Evolutionary conservation across 2,329 filamentous ascomycete species (phyloP).

Genomic region (Ophiostoma fasciatum): DNA sequence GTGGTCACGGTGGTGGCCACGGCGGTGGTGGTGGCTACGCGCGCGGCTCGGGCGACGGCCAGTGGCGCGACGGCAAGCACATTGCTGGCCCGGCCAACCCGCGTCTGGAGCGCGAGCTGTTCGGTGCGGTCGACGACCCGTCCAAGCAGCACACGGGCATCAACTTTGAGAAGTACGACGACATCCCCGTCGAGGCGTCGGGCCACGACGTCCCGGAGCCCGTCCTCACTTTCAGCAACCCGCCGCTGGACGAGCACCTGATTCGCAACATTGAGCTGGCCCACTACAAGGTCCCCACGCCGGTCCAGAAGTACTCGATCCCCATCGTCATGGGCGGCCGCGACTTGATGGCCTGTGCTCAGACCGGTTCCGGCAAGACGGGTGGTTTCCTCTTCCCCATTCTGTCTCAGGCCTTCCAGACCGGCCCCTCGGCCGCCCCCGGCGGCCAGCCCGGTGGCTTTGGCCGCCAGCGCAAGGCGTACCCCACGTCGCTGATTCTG

Average conservation of each 20-base stretch:
- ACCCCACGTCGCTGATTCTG: conserved; percentile 88
- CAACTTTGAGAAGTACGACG: conserved; percentile 99
- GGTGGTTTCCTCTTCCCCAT: conserved; percentile 99
- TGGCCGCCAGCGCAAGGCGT: conserved; percentile 92
- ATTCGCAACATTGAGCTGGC: conserved; percentile 86
- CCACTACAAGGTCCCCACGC: conserved; percentile 88
- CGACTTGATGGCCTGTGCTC: conserved; percentile 98
- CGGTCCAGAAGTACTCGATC: conserved; percentile 98
- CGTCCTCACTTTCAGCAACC: conserved; percentile 80
- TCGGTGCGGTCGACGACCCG: conserved; percentile 79
- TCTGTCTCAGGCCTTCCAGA: conserved; percentile 89
- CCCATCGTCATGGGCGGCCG: conserved; percentile 96
- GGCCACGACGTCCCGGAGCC: conserved; percentile 87
- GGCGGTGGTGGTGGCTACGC: conserved; percentile 39
- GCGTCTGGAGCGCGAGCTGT: conserved; percentile 88
- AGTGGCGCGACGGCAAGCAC: conserved; percentile 97
- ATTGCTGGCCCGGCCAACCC: conserved; percentile 76
- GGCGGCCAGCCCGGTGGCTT: conserved; percentile 52
- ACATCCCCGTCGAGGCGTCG: conserved; percentile 96
- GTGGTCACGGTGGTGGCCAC: conserved; percentile 20
- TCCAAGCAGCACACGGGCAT: conserved; percentile 95
- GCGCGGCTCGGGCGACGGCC: conserved; percentile 82
- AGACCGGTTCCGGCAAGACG: conserved; percentile 99
- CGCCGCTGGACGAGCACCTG: conserved; percentile 87
- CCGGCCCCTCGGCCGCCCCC: conserved; percentile 61